These are phyloP conservation scores for Gryganskiella cystojenkinii DNA, from an alignment of 192 early-diverging fungal genomes.

Conservation along the genomic window DNA sequence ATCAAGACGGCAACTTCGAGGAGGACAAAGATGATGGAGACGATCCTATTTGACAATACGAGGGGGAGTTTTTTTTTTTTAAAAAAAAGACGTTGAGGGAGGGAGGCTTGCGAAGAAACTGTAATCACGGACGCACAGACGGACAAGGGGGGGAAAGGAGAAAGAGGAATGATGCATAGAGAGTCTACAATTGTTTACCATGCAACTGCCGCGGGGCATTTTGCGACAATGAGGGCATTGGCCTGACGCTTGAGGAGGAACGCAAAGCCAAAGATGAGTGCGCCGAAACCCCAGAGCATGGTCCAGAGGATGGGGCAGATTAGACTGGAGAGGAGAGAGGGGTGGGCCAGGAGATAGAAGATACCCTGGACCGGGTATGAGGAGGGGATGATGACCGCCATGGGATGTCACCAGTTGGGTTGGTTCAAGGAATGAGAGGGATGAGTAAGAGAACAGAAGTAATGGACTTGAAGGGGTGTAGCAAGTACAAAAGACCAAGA, in stretches of 20 bases:
- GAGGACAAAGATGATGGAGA: slow-evolving; percentile 68
- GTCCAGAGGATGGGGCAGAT: slow-evolving; percentile 66
- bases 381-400: slow-evolving; percentile 29
- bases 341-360: slow-evolving; percentile 57
- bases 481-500: neutral
- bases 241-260: slow-evolving; percentile 69
- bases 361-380: slow-evolving; percentile 52
- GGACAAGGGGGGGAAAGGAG: neutral
- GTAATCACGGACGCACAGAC: neutral
- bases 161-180: neutral
- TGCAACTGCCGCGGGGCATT: slow-evolving; percentile 67
- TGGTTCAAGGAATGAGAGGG: neutral
- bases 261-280: slow-evolving; percentile 63
- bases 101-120: neutral
- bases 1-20: slow-evolving; percentile 62
- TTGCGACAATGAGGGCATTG: slow-evolving; percentile 59
- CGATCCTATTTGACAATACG: slow-evolving; percentile 26
- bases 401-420: slow-evolving; percentile 1
- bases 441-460: neutral
- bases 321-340: slow-evolving; percentile 46
- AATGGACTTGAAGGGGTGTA: neutral
- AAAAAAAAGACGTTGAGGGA: neutral
- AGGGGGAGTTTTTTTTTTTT: too few relatives aligned
- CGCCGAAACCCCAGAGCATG: slow-evolving; percentile 56
- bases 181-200: slow-evolving; percentile 47